These are phyloP conservation scores for Cinnamomum chago DNA, from an alignment of 164 flowering plant genomes.

Conservation along the genomic window DNA sequence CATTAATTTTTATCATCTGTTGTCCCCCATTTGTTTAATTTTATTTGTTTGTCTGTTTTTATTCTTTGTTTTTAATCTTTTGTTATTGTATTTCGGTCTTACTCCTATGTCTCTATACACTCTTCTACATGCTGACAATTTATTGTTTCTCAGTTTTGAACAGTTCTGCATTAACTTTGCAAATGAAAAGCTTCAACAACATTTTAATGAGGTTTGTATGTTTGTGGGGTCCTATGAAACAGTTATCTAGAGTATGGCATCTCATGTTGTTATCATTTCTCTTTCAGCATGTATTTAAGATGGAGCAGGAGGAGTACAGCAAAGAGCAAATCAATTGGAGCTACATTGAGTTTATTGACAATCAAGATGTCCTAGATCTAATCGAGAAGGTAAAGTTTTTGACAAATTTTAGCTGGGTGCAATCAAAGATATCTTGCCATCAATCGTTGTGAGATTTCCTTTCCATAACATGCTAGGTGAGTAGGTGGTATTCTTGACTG, in stretches of 20 bases:
- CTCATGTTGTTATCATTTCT: not conserved
- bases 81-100: no score
- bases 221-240: not conserved
- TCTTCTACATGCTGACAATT: not conserved
- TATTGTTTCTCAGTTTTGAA: slow-evolving; percentile 61
- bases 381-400: slow-evolving; percentile 70
- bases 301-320: slow-evolving; percentile 95
- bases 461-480: no score
- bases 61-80: no score
- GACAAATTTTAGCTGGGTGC: no score
- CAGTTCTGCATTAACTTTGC: slow-evolving; percentile 98
- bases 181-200: slow-evolving; percentile 98
- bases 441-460: no score
- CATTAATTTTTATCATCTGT: no score
- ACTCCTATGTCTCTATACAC: not conserved
- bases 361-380: slow-evolving; percentile 92
- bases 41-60: no score
- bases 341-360: slow-evolving; percentile 94
- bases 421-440: no score
- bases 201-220: slow-evolving; percentile 79
- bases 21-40: no score
- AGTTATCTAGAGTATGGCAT: not conserved
- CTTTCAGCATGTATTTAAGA: slow-evolving; percentile 94
- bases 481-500: no score
- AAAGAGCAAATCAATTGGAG: slow-evolving; percentile 93